Evolutionary conservation across 805 yeast genomes (phyloP), one percentile per base, ranked within the genome.

Genomic region (Kluyveromyces nonfermentans): DNA sequence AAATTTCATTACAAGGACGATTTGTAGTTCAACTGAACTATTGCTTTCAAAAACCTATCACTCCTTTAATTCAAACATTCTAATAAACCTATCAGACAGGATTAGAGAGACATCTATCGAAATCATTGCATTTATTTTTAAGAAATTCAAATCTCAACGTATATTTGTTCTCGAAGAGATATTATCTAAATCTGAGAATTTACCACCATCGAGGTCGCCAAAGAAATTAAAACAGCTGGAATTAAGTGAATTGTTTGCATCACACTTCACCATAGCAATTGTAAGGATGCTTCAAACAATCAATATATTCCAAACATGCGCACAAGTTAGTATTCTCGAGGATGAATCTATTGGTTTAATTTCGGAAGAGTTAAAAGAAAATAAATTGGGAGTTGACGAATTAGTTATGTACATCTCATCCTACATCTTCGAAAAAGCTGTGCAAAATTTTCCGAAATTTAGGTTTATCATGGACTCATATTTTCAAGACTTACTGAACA

Each of bases 131-230:
- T 38, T 22, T 14, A 63, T 78, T 9, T 78, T 75, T 54, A 52
- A 55, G 31, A 57, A 54, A 16, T 56, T 69, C 40, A 60, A 65
- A 1, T 73, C 70, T 34, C 94, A 86, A 53, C 63, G 84, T 44
- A 60, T 62, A 1, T 82, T 80, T 53, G 69, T 86, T 5, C 52
- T 85, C 7, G 73, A 73, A 42, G 93, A 86, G 55, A 52, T 83
- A 2, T 52, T 82, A 10, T 60, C 71, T 1, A 73, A 72, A 43
- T 62, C 79, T 42, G 76, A 74, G 38, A 69, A 65, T 18, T 52
- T 80, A 3, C 75, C 84, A 0, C 60, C 64, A 0, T 67, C 68
- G 22, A 78, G 74, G 50, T 35, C 59, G 0, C 57, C 52, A 15
- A 56, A 49, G 41, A 57, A 49, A 33, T 41, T 63, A 21, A 50